Percentiles rank a stretch among this genome's conserved stretches.
Conservation (phyloP, 352 stramenopile species). For the Phytophthora tentaculata region DNA sequence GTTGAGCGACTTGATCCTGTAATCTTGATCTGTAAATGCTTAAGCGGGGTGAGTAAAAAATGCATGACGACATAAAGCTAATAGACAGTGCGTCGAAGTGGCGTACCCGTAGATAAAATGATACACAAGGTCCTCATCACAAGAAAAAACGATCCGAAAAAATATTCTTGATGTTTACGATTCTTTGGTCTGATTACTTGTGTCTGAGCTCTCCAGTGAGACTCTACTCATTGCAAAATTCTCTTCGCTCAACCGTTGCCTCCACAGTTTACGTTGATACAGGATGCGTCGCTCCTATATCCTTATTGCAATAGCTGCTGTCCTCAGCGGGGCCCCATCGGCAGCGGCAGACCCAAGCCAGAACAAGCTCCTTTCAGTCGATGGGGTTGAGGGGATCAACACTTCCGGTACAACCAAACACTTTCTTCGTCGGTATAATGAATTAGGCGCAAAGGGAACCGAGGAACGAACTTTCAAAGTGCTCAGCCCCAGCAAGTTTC, state of each 20-base stretch:
- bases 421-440: background rate
- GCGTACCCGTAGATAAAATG: no score
- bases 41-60: no score
- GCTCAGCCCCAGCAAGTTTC: no score
- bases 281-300: background rate
- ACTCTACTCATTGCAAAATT: background rate
- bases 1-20: no score
- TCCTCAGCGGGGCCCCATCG: background rate
- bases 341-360: background rate
- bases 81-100: no score
- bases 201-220: background rate
- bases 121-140: no score
- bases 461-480: background rate
- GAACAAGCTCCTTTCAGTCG: background rate
- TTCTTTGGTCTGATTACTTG: background rate
- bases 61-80: no score
- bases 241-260: background rate
- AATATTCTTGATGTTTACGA: background rate
- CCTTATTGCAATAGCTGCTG: background rate
- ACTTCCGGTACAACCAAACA: background rate
- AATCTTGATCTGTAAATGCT: no score
- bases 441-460: background rate
- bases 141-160: no score
- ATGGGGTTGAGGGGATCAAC: background rate
- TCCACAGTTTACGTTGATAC: background rate